Percentiles rank a stretch among this genome's conserved stretches.
phyloP scores from a whole-genome alignment of 108 stramenopile species.

The Parietichytrium sp. region DNA sequence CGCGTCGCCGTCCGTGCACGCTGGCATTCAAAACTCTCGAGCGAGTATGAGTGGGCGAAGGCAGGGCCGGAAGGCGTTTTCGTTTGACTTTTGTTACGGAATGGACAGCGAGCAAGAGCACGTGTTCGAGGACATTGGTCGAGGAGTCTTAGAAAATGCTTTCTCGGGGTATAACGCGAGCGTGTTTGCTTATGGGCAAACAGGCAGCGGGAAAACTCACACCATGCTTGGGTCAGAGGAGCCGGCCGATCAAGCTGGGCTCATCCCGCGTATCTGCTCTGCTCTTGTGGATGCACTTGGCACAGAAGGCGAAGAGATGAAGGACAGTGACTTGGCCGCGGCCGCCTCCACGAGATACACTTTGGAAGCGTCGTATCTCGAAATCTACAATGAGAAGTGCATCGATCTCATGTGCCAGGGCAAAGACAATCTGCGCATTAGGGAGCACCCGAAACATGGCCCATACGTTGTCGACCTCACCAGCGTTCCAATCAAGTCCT shows the following conservation, averaged over 20 bases:
- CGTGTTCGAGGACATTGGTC: background rate
- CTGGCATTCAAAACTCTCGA: too few relatives aligned
- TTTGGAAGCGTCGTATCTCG: slow-evolving; percentile 43
- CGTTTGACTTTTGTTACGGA: slow-evolving; percentile 24
- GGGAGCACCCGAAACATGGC: slow-evolving; percentile 44
- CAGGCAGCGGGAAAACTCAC: slow-evolving; percentile 49
- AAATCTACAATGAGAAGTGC: slow-evolving; percentile 49
- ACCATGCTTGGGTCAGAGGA: slow-evolving; percentile 43
- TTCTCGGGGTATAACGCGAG: slow-evolving; percentile 41
- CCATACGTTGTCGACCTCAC: slow-evolving; percentile 52
- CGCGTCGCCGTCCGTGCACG: background rate
- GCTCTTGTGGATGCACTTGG: slow-evolving; percentile 5
- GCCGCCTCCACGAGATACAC: slow-evolving; percentile 30
- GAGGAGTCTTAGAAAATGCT: background rate
- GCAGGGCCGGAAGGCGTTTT: background rate
- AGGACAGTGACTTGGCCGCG: background rate
- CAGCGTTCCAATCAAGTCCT: slow-evolving; percentile 39
- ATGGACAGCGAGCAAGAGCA: background rate
- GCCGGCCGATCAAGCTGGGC: background rate
- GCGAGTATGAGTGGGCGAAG: slow-evolving; percentile 4
- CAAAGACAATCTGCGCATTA: background rate
- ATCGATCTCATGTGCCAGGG: slow-evolving; percentile 39
- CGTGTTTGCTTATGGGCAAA: slow-evolving; percentile 49
- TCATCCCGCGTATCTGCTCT: slow-evolving; percentile 34
- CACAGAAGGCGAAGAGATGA: background rate